Conservation (phyloP, 2,329 filamentous ascomycete genomes). For the Cladosporium sp. region DNA sequence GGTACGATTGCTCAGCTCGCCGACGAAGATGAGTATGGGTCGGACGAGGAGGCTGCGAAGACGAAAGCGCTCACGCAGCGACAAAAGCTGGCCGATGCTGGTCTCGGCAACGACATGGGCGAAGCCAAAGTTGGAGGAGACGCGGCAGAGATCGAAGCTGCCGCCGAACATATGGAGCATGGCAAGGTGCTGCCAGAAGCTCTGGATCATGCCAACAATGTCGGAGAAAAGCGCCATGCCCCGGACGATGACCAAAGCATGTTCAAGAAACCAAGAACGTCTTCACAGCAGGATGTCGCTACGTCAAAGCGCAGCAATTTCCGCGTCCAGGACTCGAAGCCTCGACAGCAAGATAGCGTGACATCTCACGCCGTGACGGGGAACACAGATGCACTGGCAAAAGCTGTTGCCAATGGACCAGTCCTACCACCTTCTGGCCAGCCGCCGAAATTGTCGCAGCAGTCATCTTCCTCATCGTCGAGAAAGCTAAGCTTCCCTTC, state of each 20-base stretch:
- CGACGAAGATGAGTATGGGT: conserved; percentile 43
- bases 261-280: neutral
- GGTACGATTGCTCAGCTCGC: conserved; percentile 54
- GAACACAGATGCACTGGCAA: neutral
- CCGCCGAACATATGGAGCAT: conserved; percentile 25
- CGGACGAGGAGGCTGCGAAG: conserved; percentile 44
- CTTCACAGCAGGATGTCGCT: neutral
- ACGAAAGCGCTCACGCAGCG: conserved; percentile 36
- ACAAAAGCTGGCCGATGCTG: conserved; percentile 27
- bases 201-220: conserved; percentile 5
- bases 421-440: conserved; percentile 22
- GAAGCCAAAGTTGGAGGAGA: conserved; percentile 27
- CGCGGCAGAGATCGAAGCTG: conserved; percentile 23
- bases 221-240: neutral
- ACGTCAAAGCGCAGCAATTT: conserved; percentile 27
- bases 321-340: conserved; percentile 29
- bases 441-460: conserved; percentile 28
- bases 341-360: neutral
- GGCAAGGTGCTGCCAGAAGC: conserved; percentile 17
- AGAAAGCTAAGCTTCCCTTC: conserved; percentile 66
- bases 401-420: neutral
- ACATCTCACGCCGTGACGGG: neutral
- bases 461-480: conserved; percentile 41
- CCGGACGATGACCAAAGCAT: neutral
- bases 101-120: conserved; percentile 23